These are phyloP conservation scores for Endocarpon pusillum DNA, from an alignment of 495 filamentous ascomycete species.

Conservation along the genomic window DNA sequence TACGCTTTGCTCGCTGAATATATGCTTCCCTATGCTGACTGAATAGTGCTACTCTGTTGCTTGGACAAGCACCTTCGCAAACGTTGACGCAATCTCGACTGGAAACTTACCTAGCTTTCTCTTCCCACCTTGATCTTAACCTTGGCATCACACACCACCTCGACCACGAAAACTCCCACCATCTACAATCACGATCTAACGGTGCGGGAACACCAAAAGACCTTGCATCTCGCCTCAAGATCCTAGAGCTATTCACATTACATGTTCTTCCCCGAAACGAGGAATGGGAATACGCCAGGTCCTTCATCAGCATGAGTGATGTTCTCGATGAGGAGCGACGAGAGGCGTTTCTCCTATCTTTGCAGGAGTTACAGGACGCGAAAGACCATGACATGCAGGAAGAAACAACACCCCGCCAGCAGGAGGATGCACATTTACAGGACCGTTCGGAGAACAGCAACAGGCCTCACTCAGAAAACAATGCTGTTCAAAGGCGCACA, in stretches of 20 bases:
- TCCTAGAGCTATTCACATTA: slow-evolving; percentile 84
- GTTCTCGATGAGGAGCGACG: slow-evolving; percentile 83
- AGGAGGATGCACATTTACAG: slow-evolving; percentile 43
- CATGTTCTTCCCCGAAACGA: slow-evolving; percentile 80
- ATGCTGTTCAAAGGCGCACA: slow-evolving; percentile 21
- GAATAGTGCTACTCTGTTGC: slow-evolving; percentile 67
- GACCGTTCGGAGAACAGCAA: slow-evolving; percentile 34
- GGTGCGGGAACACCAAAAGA: slow-evolving; percentile 67
- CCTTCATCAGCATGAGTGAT: slow-evolving; percentile 71
- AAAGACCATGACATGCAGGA: slow-evolving; percentile 55
- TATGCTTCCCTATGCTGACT: background rate
- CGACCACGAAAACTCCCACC: slow-evolving; percentile 27
- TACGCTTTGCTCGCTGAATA: slow-evolving; percentile 23
- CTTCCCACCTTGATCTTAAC: slow-evolving; percentile 50
- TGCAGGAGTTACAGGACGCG: slow-evolving; percentile 42
- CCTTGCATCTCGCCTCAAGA: slow-evolving; percentile 57
- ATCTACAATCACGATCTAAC: slow-evolving; percentile 22
- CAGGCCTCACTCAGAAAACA: slow-evolving; percentile 43
- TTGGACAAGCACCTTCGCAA: slow-evolving; percentile 75
- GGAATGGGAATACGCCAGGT: slow-evolving; percentile 86
- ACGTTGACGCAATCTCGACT: slow-evolving; percentile 67
- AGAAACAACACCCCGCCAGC: slow-evolving; percentile 38
- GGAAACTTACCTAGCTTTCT: slow-evolving; percentile 76
- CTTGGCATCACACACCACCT: slow-evolving; percentile 24
- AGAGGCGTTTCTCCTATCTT: slow-evolving; percentile 63